These are phyloP conservation scores for Zygosaccharomyces sapae DNA, from an alignment of 1,139 yeast species.

Conservation along the genomic window DNA sequence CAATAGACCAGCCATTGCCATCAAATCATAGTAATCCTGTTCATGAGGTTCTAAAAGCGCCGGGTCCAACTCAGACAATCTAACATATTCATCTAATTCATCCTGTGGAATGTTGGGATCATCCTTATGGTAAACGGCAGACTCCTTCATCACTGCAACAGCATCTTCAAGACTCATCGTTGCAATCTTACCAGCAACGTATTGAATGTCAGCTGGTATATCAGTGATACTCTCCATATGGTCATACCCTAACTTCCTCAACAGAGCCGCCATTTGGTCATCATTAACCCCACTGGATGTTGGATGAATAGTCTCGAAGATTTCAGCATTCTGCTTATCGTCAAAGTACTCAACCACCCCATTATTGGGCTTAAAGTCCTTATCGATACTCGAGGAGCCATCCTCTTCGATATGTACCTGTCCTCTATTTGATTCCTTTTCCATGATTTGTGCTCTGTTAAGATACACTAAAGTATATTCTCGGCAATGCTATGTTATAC, in stretches of 20 bases:
- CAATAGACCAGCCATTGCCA: slow-evolving; percentile 45
- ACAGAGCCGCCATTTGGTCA: not conserved
- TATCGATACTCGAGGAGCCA: not conserved
- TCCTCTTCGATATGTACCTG: not conserved
- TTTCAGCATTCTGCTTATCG: not conserved
- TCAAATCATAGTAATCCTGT: slow-evolving; percentile 35
- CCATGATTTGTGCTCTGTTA: no score
- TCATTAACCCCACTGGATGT: not conserved
- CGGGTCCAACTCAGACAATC: slow-evolving; percentile 26
- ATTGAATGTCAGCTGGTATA: slow-evolving; percentile 32
- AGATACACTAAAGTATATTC: no score
- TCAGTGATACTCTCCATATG: slow-evolving; percentile 22
- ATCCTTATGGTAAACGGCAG: slow-evolving; percentile 41
- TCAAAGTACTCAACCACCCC: not conserved
- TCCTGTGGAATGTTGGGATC: slow-evolving; percentile 49
- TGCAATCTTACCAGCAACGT: slow-evolving; percentile 41
- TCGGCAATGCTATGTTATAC: no score
- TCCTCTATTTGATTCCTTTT: no score
- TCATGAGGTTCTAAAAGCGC: slow-evolving; percentile 11
- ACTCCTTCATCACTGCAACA: slow-evolving; percentile 40
- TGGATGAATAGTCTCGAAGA: not conserved
- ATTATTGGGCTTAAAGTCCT: not conserved
- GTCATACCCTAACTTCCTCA: slow-evolving; percentile 30
- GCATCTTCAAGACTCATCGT: slow-evolving; percentile 42
- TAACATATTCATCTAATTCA: slow-evolving; percentile 34